phyloP scores from a whole-genome alignment of 306 rosid species.

The Echinosophora koreensis region DNA sequence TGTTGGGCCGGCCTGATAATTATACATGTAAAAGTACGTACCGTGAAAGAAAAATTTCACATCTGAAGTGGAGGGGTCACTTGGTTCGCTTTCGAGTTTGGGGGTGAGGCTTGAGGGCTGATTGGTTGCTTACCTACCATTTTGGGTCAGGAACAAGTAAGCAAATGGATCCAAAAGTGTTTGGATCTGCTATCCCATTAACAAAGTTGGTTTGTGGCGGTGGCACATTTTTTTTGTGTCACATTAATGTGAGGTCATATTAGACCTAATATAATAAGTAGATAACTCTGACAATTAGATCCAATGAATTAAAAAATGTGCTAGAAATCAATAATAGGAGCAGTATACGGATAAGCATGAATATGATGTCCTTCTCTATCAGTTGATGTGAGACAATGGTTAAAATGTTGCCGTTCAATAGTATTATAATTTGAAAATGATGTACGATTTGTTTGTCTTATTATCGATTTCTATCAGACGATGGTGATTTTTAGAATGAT shows the following conservation, averaged over 20 bases:
- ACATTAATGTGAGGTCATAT: neutral
- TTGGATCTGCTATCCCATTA: neutral
- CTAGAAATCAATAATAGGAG: neutral
- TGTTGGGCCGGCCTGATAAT: no score
- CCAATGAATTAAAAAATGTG: slow-evolving; percentile 1
- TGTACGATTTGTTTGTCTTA: neutral
- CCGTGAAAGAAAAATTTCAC: neutral
- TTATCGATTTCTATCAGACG: neutral
- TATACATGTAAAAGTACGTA: neutral
- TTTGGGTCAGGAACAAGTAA: neutral
- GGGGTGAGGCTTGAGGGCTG: neutral
- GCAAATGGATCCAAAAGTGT: neutral
- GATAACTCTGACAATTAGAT: slow-evolving; percentile 23
- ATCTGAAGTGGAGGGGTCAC: neutral
- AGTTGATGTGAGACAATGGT: neutral
- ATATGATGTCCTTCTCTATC: neutral
- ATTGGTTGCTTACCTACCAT: slow-evolving; percentile 39
- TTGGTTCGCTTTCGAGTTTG: neutral
- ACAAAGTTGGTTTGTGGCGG: neutral
- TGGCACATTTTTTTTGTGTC: neutral
- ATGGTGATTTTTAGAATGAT: neutral
- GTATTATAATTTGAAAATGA: slow-evolving; percentile 8
- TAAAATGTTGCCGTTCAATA: neutral
- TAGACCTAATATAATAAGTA: neutral
- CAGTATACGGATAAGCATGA: slow-evolving; percentile 28